Evolutionary conservation across 2,329 filamentous ascomycete species (phyloP).

Genomic region (Penicillium sp.): DNA sequence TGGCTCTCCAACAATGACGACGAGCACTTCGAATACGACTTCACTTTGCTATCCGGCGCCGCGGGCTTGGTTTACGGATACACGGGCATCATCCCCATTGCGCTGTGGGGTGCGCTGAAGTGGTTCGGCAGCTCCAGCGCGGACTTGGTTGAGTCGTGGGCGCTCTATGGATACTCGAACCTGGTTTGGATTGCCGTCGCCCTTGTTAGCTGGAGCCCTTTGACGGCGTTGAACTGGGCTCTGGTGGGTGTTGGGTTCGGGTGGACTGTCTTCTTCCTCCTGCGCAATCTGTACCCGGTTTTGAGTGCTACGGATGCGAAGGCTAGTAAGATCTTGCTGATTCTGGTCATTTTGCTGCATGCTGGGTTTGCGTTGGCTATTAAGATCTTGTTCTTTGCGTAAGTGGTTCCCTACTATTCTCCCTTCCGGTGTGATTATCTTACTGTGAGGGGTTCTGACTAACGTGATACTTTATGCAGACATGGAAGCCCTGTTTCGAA

Average conservation of each 20-base stretch:
- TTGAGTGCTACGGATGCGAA: slow-evolving; percentile 86
- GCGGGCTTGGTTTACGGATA: slow-evolving; percentile 94
- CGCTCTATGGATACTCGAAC: slow-evolving; percentile 91
- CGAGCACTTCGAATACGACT: slow-evolving; percentile 79
- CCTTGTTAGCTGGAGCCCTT: slow-evolving; percentile 77
- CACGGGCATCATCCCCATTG: slow-evolving; percentile 74
- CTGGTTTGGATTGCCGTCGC: slow-evolving; percentile 95
- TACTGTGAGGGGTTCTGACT: too few relatives aligned
- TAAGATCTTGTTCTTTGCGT: slow-evolving; percentile 92
- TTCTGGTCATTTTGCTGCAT: slow-evolving; percentile 76
- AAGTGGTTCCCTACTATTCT: slow-evolving; percentile 32
- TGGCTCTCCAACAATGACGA: slow-evolving; percentile 64
- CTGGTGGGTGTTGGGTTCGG: slow-evolving; percentile 83
- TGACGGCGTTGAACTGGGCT: slow-evolving; percentile 84
- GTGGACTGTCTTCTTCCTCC: slow-evolving; percentile 70
- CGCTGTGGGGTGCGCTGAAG: slow-evolving; percentile 75
- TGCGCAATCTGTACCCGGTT: slow-evolving; percentile 85
- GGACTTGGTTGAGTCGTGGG: slow-evolving; percentile 89
- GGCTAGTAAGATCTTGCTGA: slow-evolving; percentile 75
- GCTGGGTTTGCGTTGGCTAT: slow-evolving; percentile 85
- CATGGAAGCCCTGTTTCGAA: slow-evolving; percentile 56
- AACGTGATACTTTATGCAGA: too few relatives aligned
- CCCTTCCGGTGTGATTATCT: too few relatives aligned
- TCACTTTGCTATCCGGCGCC: slow-evolving; percentile 75
- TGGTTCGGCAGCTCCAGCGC: slow-evolving; percentile 94